Conservation (phyloP, 2,329 filamentous ascomycete species). For the Rugonectria rugulosa region DNA sequence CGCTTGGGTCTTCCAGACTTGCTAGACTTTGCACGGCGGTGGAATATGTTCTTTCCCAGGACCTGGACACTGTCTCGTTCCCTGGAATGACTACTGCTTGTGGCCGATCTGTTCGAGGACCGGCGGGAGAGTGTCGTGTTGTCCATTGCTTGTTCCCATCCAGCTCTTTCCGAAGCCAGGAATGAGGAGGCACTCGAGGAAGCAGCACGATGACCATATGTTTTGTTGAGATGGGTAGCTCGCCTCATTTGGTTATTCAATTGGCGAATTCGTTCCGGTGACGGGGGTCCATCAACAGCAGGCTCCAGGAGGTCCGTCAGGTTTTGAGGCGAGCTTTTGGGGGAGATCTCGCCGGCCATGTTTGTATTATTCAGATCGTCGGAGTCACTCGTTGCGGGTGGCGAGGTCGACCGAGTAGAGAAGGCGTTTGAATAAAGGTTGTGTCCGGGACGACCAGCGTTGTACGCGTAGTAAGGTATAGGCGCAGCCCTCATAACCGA, state of each 20-base stretch:
- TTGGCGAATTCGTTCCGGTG: conserved; percentile 65
- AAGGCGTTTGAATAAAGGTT: conserved; percentile 27
- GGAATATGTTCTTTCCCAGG: conserved; percentile 67
- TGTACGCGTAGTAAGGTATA: conserved; percentile 38
- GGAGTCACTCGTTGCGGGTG: conserved; percentile 11
- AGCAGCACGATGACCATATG: conserved; percentile 45
- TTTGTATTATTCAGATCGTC: conserved; percentile 21
- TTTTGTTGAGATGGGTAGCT: conserved; percentile 52
- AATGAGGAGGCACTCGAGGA: conserved; percentile 66
- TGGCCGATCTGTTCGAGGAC: conserved; percentile 63
- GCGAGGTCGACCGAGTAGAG: conserved; percentile 17
- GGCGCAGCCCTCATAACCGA: conserved; percentile 39
- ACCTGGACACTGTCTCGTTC: conserved; percentile 68
- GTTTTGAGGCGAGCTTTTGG: conserved; percentile 32
- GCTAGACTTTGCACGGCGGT: conserved; percentile 58
- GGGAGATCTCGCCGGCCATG: conserved; percentile 21
- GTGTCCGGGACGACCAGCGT: conserved; percentile 32
- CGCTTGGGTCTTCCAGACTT: conserved; percentile 48
- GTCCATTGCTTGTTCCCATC: conserved; percentile 60
- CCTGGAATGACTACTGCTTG: conserved; percentile 59
- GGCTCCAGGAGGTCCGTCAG: conserved; percentile 61
- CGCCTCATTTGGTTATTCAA: conserved; percentile 66
- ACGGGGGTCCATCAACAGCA: conserved; percentile 67
- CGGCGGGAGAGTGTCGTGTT: conserved; percentile 59
- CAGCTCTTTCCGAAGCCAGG: conserved; percentile 51